phyloP scores from a whole-genome alignment of 75 land plant genomes.

The Cunninghamia lanceolata region DNA sequence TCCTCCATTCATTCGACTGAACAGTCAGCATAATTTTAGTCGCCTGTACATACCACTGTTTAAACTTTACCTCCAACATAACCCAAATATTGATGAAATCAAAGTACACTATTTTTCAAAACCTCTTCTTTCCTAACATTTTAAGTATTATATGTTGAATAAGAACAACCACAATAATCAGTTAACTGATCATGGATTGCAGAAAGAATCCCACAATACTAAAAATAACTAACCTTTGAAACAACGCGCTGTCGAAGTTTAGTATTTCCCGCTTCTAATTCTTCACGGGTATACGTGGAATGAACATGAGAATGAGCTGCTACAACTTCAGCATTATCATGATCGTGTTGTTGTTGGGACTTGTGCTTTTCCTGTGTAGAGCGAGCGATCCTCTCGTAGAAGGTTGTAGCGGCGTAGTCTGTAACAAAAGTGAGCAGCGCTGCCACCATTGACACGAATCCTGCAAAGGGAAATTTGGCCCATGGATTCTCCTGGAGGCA shows the following conservation, averaged over 20 bases:
- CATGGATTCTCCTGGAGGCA: slow-evolving; percentile 31
- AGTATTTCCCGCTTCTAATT: neutral
- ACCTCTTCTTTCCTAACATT: no score
- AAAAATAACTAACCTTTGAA: neutral
- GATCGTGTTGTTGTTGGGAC: neutral
- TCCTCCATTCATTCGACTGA: no score
- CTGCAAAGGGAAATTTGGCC: slow-evolving; percentile 35
- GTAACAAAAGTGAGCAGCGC: slow-evolving; percentile 26
- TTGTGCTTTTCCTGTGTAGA: neutral
- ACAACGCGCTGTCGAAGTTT: neutral
- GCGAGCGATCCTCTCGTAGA: slow-evolving; percentile 9
- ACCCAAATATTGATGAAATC: no score
- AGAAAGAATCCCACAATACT: no score
- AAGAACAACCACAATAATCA: no score
- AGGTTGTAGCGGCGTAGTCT: slow-evolving; percentile 24
- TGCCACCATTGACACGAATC: slow-evolving; percentile 34
- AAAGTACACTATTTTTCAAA: neutral
- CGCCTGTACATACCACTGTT: no score
- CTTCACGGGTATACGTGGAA: neutral
- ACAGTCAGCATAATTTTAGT: no score
- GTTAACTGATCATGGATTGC: no score
- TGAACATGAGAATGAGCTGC: neutral
- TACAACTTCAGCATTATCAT: neutral
- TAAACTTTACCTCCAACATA: no score
- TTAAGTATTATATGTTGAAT: no score